phyloP scores from a whole-genome alignment of 495 filamentous ascomycete species.

The Talaromyces stipitatus region DNA sequence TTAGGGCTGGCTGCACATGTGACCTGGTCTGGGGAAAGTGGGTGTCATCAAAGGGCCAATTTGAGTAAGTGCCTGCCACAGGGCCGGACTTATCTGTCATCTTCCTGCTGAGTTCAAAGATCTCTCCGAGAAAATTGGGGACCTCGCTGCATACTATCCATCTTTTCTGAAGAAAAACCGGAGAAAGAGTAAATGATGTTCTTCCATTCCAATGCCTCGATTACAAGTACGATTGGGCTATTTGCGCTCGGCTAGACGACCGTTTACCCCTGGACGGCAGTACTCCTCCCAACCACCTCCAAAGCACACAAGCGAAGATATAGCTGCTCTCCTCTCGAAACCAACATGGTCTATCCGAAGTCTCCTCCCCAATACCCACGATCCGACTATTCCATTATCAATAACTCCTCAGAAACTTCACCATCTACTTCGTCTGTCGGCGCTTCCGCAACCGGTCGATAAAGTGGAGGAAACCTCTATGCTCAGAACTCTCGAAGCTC shows the following conservation, averaged over 20 bases:
- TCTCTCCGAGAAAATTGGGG: too few species aligned
- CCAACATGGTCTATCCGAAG: slow-evolving; percentile 83
- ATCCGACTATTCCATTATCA: slow-evolving; percentile 9
- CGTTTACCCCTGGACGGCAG: neutral
- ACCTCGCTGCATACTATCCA: too few species aligned
- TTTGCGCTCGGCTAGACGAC: neutral
- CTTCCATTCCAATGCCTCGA: neutral
- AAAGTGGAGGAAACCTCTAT: slow-evolving; percentile 52
- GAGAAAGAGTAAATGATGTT: too few species aligned
- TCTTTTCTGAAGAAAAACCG: too few species aligned
- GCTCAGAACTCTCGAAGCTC: slow-evolving; percentile 66
- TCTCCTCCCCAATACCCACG: slow-evolving; percentile 48
- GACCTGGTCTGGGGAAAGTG: too few species aligned
- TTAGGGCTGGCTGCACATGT: too few species aligned
- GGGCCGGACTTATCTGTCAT: too few species aligned
- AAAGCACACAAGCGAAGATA: slow-evolving; percentile 18
- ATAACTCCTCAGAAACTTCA: slow-evolving; percentile 53
- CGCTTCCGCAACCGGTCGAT: slow-evolving; percentile 64
- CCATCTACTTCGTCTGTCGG: slow-evolving; percentile 86
- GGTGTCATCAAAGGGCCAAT: too few species aligned
- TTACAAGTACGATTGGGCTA: neutral
- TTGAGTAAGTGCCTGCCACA: too few species aligned
- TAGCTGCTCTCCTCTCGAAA: slow-evolving; percentile 53
- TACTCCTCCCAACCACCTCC: slow-evolving; percentile 2
- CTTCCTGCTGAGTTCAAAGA: too few species aligned